Percentiles rank a stretch among this genome's conserved stretches.
These are phyloP conservation scores for Pyronema omphalodes DNA, from an alignment of 495 filamentous ascomycete species.

Conservation along the genomic window DNA sequence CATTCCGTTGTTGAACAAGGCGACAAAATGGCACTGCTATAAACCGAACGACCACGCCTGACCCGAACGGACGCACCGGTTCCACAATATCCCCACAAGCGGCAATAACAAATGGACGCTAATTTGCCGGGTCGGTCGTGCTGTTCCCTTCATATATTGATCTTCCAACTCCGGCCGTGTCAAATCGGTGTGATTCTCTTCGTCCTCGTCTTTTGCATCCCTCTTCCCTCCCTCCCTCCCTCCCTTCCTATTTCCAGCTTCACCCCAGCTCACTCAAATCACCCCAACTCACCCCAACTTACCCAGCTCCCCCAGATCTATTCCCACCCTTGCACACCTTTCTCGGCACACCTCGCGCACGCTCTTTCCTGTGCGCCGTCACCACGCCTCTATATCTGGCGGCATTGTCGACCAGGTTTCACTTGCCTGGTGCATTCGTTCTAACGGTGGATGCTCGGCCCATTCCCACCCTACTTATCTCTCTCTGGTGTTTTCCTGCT, in stretches of 20 bases:
- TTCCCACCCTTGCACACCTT: neutral
- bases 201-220: too few relatives aligned
- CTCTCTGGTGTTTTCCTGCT: neutral
- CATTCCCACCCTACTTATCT: neutral
- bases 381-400: neutral
- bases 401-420: neutral
- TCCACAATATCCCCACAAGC: neutral
- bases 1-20: constrained; percentile 21
- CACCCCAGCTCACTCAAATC: too few relatives aligned
- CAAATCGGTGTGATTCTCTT: neutral
- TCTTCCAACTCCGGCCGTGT: too few relatives aligned
- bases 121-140: constrained; percentile 1
- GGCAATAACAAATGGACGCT: neutral
- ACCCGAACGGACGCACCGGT: neutral
- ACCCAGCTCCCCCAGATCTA: too few relatives aligned
- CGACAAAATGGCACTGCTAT: neutral
- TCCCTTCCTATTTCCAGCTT: too few relatives aligned
- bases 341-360: neutral
- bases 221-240: too few relatives aligned
- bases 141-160: neutral
- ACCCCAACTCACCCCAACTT: too few relatives aligned
- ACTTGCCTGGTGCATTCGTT: neutral
- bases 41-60: constrained; percentile 16
- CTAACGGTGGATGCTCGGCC: neutral
- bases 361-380: neutral